These are phyloP conservation scores for Pelagomonas calceolata DNA, from an alignment of 108 stramenopile genomes.

Conservation along the genomic window DNA sequence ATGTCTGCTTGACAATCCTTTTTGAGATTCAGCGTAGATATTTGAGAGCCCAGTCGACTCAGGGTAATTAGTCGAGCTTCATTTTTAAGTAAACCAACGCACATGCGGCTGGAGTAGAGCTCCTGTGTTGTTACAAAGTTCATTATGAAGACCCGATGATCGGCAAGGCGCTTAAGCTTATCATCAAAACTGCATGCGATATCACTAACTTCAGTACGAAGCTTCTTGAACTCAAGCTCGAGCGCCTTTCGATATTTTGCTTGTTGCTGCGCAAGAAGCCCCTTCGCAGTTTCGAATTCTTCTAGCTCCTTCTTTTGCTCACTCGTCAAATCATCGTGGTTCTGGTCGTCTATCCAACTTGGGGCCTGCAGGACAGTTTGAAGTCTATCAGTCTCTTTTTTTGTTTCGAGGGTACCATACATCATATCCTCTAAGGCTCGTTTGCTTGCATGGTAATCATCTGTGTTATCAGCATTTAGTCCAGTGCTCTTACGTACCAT, in stretches of 20 bases:
- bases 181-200: slow-evolving; percentile 36
- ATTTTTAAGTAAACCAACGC: slow-evolving; percentile 21
- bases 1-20: no score
- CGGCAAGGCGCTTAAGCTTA: slow-evolving; percentile 14
- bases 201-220: slow-evolving; percentile 35
- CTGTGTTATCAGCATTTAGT: no score
- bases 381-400: slow-evolving; percentile 23
- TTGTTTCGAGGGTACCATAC: slow-evolving; percentile 50
- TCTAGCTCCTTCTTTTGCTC: slow-evolving; percentile 39
- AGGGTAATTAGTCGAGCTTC: no score
- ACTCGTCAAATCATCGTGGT: slow-evolving; percentile 33
- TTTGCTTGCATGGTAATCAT: background rate
- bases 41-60: no score
- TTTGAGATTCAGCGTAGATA: no score
- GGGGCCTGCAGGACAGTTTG: slow-evolving; percentile 25
- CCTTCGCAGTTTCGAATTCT: slow-evolving; percentile 22
- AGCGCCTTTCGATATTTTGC: slow-evolving; percentile 37
- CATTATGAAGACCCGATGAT: slow-evolving; percentile 13
- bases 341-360: slow-evolving; percentile 33
- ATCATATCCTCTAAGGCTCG: slow-evolving; percentile 49
- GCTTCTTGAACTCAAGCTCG: slow-evolving; percentile 49
- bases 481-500: no score
- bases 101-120: slow-evolving; percentile 23
- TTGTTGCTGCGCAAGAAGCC: slow-evolving; percentile 28
- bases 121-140: slow-evolving; percentile 24